Conservation (phyloP, 2,329 filamentous ascomycete genomes). For the Aspergillus ochraceus region DNA sequence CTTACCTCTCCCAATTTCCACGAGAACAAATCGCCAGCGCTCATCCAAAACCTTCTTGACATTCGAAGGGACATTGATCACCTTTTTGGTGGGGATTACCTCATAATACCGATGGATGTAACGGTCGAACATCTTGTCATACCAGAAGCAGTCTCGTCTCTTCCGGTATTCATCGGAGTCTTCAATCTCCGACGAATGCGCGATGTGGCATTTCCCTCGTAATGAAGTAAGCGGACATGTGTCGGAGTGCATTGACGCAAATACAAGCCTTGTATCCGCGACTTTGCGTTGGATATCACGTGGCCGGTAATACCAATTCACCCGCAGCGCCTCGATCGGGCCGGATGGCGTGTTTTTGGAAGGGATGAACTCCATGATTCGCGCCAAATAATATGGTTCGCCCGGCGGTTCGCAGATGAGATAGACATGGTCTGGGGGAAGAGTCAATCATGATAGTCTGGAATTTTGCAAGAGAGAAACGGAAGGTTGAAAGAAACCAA, state of each 20-base stretch:
- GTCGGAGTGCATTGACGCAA: constrained; percentile 98
- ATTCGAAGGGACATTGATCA: constrained; percentile 93
- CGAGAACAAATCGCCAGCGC: constrained; percentile 93
- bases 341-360: constrained; percentile 69
- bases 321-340: constrained; percentile 80
- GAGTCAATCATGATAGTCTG: constrained; percentile 3
- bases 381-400: constrained; percentile 94
- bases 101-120: constrained; percentile 99
- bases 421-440: constrained; percentile 72
- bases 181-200: constrained; percentile 81
- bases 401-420: constrained; percentile 95
- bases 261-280: constrained; percentile 85
- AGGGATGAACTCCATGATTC: constrained; percentile 98
- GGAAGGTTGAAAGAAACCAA: constrained; percentile 14
- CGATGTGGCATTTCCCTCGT: constrained; percentile 88
- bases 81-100: constrained; percentile 84
- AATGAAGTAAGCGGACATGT: constrained; percentile 88
- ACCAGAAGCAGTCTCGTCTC: constrained; percentile 88
- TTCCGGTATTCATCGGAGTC: constrained; percentile 83
- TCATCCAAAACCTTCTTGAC: constrained; percentile 96
- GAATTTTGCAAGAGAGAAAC: neutral
- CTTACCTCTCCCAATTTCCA: constrained; percentile 90
- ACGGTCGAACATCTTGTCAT: constrained; percentile 93
- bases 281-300: constrained; percentile 93
- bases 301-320: constrained; percentile 98